phyloP scores from a whole-genome alignment of 2,329 filamentous ascomycete species.

The Paradendryphiella salina region DNA sequence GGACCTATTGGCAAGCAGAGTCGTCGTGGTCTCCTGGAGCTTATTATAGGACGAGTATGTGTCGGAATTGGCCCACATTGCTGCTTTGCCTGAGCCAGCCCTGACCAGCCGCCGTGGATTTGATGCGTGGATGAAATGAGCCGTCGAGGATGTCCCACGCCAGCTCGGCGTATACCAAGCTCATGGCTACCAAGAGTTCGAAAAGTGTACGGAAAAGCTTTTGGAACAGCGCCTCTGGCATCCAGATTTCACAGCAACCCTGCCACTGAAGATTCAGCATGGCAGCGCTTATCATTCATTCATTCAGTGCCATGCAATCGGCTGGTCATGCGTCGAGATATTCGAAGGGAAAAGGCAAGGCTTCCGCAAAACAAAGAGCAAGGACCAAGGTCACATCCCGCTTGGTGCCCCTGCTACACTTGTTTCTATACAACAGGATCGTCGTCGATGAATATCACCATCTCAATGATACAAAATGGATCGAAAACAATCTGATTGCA shows the following conservation, averaged over 20 bases:
- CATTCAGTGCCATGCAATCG: slow-evolving; percentile 7
- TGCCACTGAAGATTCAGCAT: slow-evolving; percentile 47
- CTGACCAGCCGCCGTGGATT: slow-evolving; percentile 53
- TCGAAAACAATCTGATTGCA: slow-evolving; percentile 23
- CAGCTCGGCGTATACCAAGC: slow-evolving; percentile 47
- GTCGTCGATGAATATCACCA: slow-evolving; percentile 69
- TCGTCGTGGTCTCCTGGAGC: slow-evolving; percentile 60
- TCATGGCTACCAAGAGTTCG: slow-evolving; percentile 39
- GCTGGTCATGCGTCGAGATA: slow-evolving; percentile 9
- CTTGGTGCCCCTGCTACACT: slow-evolving; percentile 53
- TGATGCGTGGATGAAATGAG: slow-evolving; percentile 58
- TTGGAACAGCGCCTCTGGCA: slow-evolving; percentile 35
- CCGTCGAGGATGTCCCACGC: slow-evolving; percentile 48
- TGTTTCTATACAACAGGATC: slow-evolving; percentile 63
- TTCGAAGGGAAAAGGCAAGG: slow-evolving; percentile 11
- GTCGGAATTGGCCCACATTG: slow-evolving; percentile 54
- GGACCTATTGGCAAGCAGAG: slow-evolving; percentile 54
- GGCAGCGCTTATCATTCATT: slow-evolving; percentile 40
- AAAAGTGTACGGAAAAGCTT: slow-evolving; percentile 22
- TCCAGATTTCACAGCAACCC: slow-evolving; percentile 43
- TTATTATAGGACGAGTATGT: slow-evolving; percentile 57
- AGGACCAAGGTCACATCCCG: not conserved
- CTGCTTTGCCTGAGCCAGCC: slow-evolving; percentile 50
- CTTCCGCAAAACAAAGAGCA: slow-evolving; percentile 4
- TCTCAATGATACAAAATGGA: slow-evolving; percentile 47